A percentile compares a stretch with the other conserved stretches of the same genome.
Conservation (phyloP, 805 yeast species). For the Candida germanica region DNA sequence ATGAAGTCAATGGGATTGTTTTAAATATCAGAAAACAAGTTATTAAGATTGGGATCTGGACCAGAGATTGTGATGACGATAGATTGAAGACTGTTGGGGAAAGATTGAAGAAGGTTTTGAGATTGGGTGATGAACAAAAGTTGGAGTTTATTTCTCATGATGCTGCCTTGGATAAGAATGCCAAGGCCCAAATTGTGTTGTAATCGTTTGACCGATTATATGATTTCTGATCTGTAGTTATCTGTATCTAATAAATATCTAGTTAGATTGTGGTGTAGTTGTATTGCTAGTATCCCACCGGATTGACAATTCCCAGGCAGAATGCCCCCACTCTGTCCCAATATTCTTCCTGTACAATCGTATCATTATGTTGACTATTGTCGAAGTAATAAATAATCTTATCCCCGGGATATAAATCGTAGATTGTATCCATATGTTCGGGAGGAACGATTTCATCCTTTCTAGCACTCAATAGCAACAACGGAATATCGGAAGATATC, state of each 20-base stretch:
- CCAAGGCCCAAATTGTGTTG: slow-evolving; percentile 33
- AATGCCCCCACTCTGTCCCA: slow-evolving; percentile 70
- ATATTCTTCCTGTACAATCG: slow-evolving; percentile 69
- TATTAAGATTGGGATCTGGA: slow-evolving; percentile 90
- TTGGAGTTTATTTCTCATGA: slow-evolving; percentile 79
- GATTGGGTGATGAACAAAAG: slow-evolving; percentile 67
- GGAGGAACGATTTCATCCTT: slow-evolving; percentile 94
- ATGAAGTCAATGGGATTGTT: slow-evolving; percentile 92
- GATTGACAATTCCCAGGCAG: slow-evolving; percentile 41
- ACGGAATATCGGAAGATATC: slow-evolving; percentile 56
- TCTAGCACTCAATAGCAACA: slow-evolving; percentile 67
- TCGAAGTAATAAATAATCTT: slow-evolving; percentile 57
- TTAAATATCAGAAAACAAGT: slow-evolving; percentile 81
- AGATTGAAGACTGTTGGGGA: slow-evolving; percentile 75
- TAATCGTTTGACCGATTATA: too few relatives aligned
- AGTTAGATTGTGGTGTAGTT: too few relatives aligned
- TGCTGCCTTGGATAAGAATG: slow-evolving; percentile 42
- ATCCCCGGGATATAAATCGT: slow-evolving; percentile 43
- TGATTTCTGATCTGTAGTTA: background rate
- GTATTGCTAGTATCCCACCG: slow-evolving; percentile 30
- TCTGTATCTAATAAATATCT: background rate
- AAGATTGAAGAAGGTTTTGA: slow-evolving; percentile 81
- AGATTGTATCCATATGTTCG: slow-evolving; percentile 64
- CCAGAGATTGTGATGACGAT: slow-evolving; percentile 66
- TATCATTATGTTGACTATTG: slow-evolving; percentile 77